Conservation (phyloP, 768 basidiomycete species). For the Auricularia heimuer region DNA sequence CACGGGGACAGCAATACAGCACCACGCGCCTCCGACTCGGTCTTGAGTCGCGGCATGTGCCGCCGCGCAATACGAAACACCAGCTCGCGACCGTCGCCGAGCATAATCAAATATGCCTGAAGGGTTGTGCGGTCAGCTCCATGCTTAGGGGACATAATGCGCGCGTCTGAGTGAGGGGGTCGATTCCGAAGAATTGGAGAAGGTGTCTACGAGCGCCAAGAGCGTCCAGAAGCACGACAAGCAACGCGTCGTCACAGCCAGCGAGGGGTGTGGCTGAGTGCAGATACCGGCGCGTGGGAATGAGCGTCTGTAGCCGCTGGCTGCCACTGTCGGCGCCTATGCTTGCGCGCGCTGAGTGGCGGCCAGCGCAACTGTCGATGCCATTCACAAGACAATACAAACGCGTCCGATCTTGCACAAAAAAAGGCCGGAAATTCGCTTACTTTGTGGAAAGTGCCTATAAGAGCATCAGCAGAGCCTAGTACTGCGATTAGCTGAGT, state of each 20-base stretch:
- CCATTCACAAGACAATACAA: not conserved
- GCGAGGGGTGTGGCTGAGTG: too few species aligned
- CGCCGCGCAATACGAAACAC: constrained; percentile 75
- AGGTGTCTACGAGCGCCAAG: too few species aligned
- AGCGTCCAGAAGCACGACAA: too few species aligned
- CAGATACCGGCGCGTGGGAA: too few species aligned
- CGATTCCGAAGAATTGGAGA: not conserved
- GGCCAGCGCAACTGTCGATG: too few species aligned
- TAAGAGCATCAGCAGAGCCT: constrained; percentile 7
- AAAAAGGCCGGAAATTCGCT: constrained; percentile 10
- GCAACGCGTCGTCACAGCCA: too few species aligned
- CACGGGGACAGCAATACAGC: not conserved
- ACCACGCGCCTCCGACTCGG: constrained; percentile 53
- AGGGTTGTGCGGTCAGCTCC: not conserved
- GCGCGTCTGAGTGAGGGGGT: not conserved
- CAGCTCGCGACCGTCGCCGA: constrained; percentile 48
- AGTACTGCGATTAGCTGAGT: constrained; percentile 6
- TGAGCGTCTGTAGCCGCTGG: too few species aligned
- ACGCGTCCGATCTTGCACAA: not conserved
- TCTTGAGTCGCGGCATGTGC: constrained; percentile 71
- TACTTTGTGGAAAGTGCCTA: constrained; percentile 82
- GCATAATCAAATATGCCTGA: constrained; percentile 69
- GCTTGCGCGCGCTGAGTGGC: too few species aligned
- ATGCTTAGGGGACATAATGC: not conserved
- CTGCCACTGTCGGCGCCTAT: too few species aligned